These are phyloP conservation scores for Tylopilus plumbeoviolaceoides DNA, from an alignment of 768 basidiomycete genomes.

Conservation along the genomic window DNA sequence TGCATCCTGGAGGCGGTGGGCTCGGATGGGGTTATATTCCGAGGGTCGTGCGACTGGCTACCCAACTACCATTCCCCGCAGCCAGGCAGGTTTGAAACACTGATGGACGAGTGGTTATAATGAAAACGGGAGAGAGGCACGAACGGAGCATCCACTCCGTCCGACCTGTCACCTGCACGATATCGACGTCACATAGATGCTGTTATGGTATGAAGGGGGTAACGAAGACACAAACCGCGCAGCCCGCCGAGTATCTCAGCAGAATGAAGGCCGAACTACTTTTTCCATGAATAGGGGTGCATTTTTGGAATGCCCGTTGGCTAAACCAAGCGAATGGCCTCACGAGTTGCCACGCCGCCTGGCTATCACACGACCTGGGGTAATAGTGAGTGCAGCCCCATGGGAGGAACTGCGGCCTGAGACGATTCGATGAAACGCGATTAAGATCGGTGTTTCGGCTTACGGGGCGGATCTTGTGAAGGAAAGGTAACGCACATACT, in stretches of 20 bases:
- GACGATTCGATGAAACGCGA: constrained; percentile 6
- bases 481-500: constrained; percentile 11
- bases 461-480: constrained; percentile 26
- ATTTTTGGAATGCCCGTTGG: not conserved
- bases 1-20: not conserved
- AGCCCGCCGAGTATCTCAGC: not conserved
- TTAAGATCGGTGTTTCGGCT: constrained; percentile 12
- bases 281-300: constrained; percentile 5
- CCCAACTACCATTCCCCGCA: constrained; percentile 1
- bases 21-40: constrained; percentile 1
- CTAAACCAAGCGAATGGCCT: constrained; percentile 9
- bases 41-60: not conserved
- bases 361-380: constrained; percentile 29
- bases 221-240: not conserved
- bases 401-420: constrained; percentile 18
- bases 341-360: constrained; percentile 3
- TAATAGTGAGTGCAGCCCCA: constrained; percentile 26
- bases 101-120: constrained; percentile 4
- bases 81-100: not conserved
- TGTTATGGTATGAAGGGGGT: constrained; percentile 10
- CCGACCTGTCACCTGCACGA: constrained; percentile 1
- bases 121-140: not conserved
- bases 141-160: not conserved
- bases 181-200: not conserved
- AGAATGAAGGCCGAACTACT: constrained; percentile 2